Conservation (phyloP, 2,329 filamentous ascomycete genomes). For the Plenodomus lindquistii region DNA sequence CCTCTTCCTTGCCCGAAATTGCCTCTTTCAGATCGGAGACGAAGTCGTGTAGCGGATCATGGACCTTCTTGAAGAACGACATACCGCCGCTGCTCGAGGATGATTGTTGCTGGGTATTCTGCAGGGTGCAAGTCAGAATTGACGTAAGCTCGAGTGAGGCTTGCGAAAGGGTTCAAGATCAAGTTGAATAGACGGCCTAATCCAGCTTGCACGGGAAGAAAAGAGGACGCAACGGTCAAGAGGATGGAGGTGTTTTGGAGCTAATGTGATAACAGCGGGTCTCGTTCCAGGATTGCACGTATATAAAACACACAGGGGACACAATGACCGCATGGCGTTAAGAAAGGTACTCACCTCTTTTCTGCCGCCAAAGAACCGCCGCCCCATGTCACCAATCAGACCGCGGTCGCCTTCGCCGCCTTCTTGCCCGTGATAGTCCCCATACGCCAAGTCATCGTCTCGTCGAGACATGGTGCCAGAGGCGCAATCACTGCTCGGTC, state of each 20-base stretch:
- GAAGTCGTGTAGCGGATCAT: constrained; percentile 55
- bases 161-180: background rate
- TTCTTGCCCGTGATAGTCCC: constrained; percentile 51
- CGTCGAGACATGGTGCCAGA: constrained; percentile 37
- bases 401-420: constrained; percentile 52
- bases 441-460: constrained; percentile 61
- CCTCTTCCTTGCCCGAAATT: constrained; percentile 52
- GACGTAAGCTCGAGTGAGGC: background rate
- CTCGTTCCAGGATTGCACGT: constrained; percentile 14
- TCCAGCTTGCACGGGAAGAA: constrained; percentile 4
- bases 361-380: constrained; percentile 46
- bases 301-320: constrained; percentile 13
- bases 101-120: constrained; percentile 30
- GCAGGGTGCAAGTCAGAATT: constrained; percentile 6
- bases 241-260: constrained; percentile 8
- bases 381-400: constrained; percentile 58
- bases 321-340: constrained; percentile 24
- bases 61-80: constrained; percentile 59
- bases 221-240: constrained; percentile 4
- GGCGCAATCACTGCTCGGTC: constrained; percentile 9
- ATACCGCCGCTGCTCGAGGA: constrained; percentile 39
- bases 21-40: constrained; percentile 57
- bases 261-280: constrained; percentile 15
- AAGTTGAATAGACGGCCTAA: background rate
- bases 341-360: constrained; percentile 33